These are phyloP conservation scores for Ganoderma sinense DNA, from an alignment of 1,284 basidiomycete genomes.

Conservation along the genomic window DNA sequence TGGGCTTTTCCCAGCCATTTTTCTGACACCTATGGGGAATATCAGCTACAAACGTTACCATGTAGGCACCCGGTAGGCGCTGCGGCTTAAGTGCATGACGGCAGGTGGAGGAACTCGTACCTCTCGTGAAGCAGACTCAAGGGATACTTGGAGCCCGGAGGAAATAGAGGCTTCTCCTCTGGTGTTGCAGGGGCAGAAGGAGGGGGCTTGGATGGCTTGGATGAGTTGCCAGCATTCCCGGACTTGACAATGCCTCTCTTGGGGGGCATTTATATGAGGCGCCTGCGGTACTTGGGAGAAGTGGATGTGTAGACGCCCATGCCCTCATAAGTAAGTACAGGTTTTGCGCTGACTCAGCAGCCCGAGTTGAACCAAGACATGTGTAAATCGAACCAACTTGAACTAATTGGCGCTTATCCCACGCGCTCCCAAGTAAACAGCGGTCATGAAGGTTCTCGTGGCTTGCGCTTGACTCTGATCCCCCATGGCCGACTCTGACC, in stretches of 20 bases:
- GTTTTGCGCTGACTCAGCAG: slow-evolving; percentile 22
- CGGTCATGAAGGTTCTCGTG: not conserved
- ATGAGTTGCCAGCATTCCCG: slow-evolving; percentile 87
- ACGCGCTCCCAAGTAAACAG: not conserved
- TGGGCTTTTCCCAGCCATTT: slow-evolving; percentile 84
- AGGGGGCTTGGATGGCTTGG: slow-evolving; percentile 57
- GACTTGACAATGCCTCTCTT: slow-evolving; percentile 83
- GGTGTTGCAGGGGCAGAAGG: slow-evolving; percentile 26
- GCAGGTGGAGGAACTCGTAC: slow-evolving; percentile 41
- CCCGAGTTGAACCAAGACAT: not conserved
- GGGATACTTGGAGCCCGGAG: slow-evolving; percentile 84
- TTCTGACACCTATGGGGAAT: slow-evolving; percentile 76
- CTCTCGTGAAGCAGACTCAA: slow-evolving; percentile 80
- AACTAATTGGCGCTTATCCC: slow-evolving; percentile 3
- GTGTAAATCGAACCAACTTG: not conserved
- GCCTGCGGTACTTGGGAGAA: slow-evolving; percentile 5
- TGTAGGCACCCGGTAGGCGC: not conserved
- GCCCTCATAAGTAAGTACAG: not conserved
- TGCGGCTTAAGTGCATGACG: not conserved
- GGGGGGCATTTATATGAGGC: slow-evolving; percentile 64
- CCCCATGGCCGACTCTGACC: slow-evolving; percentile 74
- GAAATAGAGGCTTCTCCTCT: slow-evolving; percentile 71
- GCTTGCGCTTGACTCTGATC: slow-evolving; percentile 9
- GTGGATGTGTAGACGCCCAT: slow-evolving; percentile 16
- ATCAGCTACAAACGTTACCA: not conserved